These are phyloP conservation scores for Hansenula anomala DNA, from an alignment of 1,139 yeast species.

Conservation along the genomic window DNA sequence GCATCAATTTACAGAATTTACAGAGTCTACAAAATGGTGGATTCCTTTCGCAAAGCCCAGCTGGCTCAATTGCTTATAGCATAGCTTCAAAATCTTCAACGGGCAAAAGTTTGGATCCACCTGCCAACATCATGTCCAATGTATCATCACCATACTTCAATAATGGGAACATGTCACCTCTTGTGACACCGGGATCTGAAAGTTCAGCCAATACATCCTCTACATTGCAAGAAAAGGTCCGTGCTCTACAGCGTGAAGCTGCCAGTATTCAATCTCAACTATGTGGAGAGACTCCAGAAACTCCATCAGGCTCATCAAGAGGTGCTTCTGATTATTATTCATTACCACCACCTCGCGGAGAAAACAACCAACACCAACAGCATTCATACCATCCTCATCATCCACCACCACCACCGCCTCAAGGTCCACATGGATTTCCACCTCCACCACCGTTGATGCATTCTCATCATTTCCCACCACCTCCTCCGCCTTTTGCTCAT, in stretches of 20 bases:
- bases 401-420: slow-evolving; percentile 3
- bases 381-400: slow-evolving; percentile 1
- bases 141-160: neutral
- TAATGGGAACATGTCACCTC: neutral
- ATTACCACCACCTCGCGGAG: slow-evolving; percentile 5
- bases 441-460: neutral
- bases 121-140: neutral
- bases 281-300: neutral
- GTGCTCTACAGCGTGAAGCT: slow-evolving; percentile 17
- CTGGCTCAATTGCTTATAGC: neutral
- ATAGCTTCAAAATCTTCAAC: neutral
- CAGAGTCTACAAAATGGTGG: neutral
- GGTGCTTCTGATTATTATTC: slow-evolving; percentile 2
- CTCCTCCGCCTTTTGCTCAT: neutral
- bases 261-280: slow-evolving; percentile 17
- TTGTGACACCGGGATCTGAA: neutral
- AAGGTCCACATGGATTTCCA: neutral
- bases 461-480: neutral
- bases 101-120: neutral
- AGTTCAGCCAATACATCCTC: neutral
- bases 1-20: neutral
- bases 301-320: neutral
- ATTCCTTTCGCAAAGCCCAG: neutral
- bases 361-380: neutral
- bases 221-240: slow-evolving; percentile 16